Conservation (phyloP, 2,329 filamentous ascomycete genomes). For the Botrytis sinoallii region DNA sequence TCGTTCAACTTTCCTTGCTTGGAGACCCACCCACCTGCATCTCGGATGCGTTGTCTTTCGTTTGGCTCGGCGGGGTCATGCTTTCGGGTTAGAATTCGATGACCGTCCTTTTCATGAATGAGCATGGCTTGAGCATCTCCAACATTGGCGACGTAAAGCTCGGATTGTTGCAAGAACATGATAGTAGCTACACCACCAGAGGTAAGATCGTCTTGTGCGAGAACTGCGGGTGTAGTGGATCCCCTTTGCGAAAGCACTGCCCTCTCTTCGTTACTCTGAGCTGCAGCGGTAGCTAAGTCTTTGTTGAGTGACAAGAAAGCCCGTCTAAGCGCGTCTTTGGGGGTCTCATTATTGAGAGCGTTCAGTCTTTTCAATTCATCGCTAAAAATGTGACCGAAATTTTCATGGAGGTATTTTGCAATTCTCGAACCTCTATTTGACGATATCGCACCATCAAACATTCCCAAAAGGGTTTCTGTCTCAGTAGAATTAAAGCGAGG, state of each 20-base stretch:
- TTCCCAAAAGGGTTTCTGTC: slow-evolving; percentile 83
- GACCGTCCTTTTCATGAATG: slow-evolving; percentile 81
- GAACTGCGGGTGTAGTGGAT: slow-evolving; percentile 67
- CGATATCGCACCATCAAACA: slow-evolving; percentile 92
- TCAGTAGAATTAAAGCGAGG: slow-evolving; percentile 88
- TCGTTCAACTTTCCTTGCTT: slow-evolving; percentile 94
- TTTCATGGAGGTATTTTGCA: slow-evolving; percentile 93
- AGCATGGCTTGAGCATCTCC: slow-evolving; percentile 95
- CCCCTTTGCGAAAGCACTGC: slow-evolving; percentile 64
- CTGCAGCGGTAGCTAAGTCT: slow-evolving; percentile 81
- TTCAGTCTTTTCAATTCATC: slow-evolving; percentile 76
- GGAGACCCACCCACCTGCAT: slow-evolving; percentile 93
- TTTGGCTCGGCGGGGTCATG: slow-evolving; percentile 86
- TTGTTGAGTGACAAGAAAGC: slow-evolving; percentile 91
- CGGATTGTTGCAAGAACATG: slow-evolving; percentile 82
- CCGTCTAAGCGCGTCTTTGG: slow-evolving; percentile 77
- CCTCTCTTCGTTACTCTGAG: slow-evolving; percentile 75
- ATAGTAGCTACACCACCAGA: slow-evolving; percentile 92
- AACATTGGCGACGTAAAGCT: slow-evolving; percentile 91
- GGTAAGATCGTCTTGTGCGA: slow-evolving; percentile 84
- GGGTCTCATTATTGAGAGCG: slow-evolving; percentile 65
- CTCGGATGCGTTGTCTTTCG: slow-evolving; percentile 85
- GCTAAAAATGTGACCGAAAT: slow-evolving; percentile 82
- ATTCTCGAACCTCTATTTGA: slow-evolving; percentile 90
- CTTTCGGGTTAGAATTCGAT: slow-evolving; percentile 81